phyloP scores from a whole-genome alignment of 768 basidiomycete genomes.

The Amanita rubescens region DNA sequence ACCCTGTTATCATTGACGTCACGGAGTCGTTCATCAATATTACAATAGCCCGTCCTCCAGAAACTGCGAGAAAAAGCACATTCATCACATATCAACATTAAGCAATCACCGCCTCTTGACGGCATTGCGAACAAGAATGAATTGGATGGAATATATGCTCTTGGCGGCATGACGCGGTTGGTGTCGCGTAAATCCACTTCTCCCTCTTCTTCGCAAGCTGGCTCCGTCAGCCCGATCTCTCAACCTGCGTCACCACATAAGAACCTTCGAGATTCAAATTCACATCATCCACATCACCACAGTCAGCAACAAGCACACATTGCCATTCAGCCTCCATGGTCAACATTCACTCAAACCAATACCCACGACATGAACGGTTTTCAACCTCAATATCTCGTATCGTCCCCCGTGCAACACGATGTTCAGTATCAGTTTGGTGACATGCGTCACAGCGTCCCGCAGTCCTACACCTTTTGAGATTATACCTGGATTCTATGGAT shows the following conservation, averaged over 20 bases:
- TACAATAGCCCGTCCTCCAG: conserved; percentile 48
- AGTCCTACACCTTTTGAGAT: conserved; percentile 2
- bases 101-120: conserved; percentile 16
- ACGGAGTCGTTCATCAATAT: not conserved
- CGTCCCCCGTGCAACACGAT: not conserved
- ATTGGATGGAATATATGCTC: conserved; percentile 50
- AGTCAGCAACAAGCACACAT: conserved; percentile 8
- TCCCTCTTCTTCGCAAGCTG: conserved; percentile 37
- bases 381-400: conserved; percentile 10
- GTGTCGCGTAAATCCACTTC: conserved; percentile 44
- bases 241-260: conserved; percentile 35
- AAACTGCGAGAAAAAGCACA: conserved; percentile 50
- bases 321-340: not conserved
- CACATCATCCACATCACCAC: conserved; percentile 10
- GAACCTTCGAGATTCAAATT: conserved; percentile 8
- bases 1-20: not conserved
- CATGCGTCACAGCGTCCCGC: conserved; percentile 9
- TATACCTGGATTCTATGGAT: conserved; percentile 26
- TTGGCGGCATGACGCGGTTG: conserved; percentile 59
- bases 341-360: conserved; percentile 7
- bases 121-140: conserved; percentile 43
- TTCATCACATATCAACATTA: conserved; percentile 27
- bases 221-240: conserved; percentile 35
- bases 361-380: not conserved
- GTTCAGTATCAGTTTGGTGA: conserved; percentile 7